Evolutionary conservation across 495 filamentous ascomycete genomes (phyloP).

Genomic region (Xylaria nigripes): DNA sequence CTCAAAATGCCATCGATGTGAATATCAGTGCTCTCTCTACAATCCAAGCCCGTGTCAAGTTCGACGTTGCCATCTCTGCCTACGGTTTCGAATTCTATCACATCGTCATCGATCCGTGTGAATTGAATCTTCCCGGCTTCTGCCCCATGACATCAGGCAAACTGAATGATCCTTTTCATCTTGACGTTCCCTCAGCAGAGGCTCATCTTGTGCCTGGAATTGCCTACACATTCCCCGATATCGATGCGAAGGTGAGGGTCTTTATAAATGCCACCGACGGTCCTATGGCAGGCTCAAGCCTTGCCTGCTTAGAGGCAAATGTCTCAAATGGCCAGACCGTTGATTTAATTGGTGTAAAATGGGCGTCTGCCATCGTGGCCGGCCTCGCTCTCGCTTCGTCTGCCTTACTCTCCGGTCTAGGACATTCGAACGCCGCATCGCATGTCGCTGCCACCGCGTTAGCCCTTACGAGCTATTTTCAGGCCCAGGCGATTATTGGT

Average conservation of each 20-base stretch:
- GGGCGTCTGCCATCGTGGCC: constrained; percentile 83
- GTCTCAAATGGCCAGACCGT: constrained; percentile 92
- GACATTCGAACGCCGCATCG: constrained; percentile 92
- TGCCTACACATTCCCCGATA: constrained; percentile 83
- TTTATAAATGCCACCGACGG: constrained; percentile 61
- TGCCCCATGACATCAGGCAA: constrained; percentile 89
- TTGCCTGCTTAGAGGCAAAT: constrained; percentile 82
- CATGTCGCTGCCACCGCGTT: constrained; percentile 91
- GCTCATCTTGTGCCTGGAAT: constrained; percentile 66
- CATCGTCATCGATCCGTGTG: constrained; percentile 67
- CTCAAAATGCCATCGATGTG: constrained; percentile 59
- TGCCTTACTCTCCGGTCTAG: constrained; percentile 70
- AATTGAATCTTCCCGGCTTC: constrained; percentile 58
- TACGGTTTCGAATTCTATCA: constrained; percentile 68
- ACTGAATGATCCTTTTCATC: constrained; percentile 61
- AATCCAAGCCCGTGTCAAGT: constrained; percentile 78
- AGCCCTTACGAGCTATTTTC: constrained; percentile 90
- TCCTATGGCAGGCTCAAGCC: constrained; percentile 39
- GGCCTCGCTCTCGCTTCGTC: constrained; percentile 76
- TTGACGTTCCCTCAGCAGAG: constrained; percentile 49
- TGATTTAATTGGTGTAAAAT: constrained; percentile 79
- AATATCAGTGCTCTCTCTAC: constrained; percentile 76
- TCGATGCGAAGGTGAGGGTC: constrained; percentile 80
- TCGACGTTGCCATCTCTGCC: constrained; percentile 66
- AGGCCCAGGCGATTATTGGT: constrained; percentile 88